phyloP scores from a whole-genome alignment of 768 basidiomycete species.

The Xanthoconium purpureum region DNA sequence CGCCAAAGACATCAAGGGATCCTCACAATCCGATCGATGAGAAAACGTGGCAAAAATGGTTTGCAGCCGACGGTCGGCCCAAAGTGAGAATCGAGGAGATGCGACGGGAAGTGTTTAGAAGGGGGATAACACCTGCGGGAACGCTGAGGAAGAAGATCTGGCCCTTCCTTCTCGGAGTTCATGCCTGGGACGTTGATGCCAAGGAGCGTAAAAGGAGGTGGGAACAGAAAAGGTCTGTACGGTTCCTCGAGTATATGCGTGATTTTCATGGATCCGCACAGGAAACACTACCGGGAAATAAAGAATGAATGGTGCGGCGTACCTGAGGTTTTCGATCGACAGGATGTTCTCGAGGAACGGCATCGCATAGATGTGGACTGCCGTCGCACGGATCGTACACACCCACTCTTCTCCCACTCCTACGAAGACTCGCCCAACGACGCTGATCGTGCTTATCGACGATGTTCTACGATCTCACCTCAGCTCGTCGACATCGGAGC shows the following conservation, averaged over 20 bases:
- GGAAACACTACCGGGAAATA: constrained; percentile 63
- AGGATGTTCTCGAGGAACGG: constrained; percentile 84
- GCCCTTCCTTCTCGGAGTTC: constrained; percentile 87
- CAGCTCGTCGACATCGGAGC: constrained; percentile 72
- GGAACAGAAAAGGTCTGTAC: constrained; percentile 58
- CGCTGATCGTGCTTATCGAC: constrained; percentile 44
- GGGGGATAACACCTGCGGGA: constrained; percentile 58
- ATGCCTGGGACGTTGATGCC: constrained; percentile 71
- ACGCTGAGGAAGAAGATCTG: constrained; percentile 72
- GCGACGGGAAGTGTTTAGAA: constrained; percentile 71
- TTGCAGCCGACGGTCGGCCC: constrained; percentile 66
- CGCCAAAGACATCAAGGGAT: constrained; percentile 79
- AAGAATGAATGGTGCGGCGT: constrained; percentile 84
- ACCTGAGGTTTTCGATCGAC: constrained; percentile 75
- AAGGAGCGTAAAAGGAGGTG: constrained; percentile 59
- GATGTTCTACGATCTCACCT: constrained; percentile 73
- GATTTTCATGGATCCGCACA: constrained; percentile 30
- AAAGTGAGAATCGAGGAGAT: constrained; percentile 65
- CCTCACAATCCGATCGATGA: constrained; percentile 75
- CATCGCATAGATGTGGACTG: constrained; percentile 97
- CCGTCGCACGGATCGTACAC: constrained; percentile 91
- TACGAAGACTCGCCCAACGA: constrained; percentile 35
- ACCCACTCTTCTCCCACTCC: constrained; percentile 74
- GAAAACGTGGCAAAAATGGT: constrained; percentile 75
- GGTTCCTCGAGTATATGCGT: background rate